Evolutionary conservation across 306 rosid species (phyloP).

Genomic region (Castanea crenata): DNA sequence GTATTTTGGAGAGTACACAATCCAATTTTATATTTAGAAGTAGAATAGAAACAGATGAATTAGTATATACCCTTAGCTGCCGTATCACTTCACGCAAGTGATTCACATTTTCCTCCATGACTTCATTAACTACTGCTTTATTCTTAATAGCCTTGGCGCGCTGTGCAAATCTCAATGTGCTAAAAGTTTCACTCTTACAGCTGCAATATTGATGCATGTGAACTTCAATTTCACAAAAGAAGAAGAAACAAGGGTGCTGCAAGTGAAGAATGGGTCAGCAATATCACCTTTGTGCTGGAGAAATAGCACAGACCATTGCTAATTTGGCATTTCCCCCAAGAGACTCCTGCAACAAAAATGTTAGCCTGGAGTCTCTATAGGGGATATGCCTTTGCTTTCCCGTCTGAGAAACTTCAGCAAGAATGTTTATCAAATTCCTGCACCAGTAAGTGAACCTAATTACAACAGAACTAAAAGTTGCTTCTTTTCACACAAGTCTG

Average conservation of each 20-base stretch:
- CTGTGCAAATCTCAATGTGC: slow-evolving; percentile 97
- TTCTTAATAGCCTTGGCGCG: slow-evolving; percentile 96
- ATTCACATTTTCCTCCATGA: slow-evolving; percentile 78
- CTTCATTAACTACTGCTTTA: slow-evolving; percentile 98
- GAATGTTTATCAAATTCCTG: slow-evolving; percentile 98
- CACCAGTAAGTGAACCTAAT: slow-evolving; percentile 19
- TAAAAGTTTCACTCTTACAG: slow-evolving; percentile 92
- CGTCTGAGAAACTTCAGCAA: slow-evolving; percentile 96
- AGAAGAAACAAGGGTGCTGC: slow-evolving; percentile 8
- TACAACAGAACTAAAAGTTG: neutral
- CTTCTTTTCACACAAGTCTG: neutral
- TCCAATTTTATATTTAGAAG: too few relatives aligned
- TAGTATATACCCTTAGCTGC: slow-evolving; percentile 73
- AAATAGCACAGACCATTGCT: slow-evolving; percentile 99
- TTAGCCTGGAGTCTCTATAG: slow-evolving; percentile 92
- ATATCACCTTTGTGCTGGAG: slow-evolving; percentile 84
- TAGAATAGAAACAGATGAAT: neutral
- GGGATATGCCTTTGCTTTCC: slow-evolving; percentile 99
- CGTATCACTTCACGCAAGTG: slow-evolving; percentile 91
- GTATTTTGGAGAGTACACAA: too few relatives aligned
- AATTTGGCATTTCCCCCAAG: slow-evolving; percentile 98
- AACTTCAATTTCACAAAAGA: slow-evolving; percentile 19
- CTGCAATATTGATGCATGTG: slow-evolving; percentile 47
- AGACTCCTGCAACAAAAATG: slow-evolving; percentile 94
- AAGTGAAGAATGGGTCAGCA: slow-evolving; percentile 17